Evolutionary conservation across 768 basidiomycete species (phyloP).

Genomic region (Gyrodon lividus): DNA sequence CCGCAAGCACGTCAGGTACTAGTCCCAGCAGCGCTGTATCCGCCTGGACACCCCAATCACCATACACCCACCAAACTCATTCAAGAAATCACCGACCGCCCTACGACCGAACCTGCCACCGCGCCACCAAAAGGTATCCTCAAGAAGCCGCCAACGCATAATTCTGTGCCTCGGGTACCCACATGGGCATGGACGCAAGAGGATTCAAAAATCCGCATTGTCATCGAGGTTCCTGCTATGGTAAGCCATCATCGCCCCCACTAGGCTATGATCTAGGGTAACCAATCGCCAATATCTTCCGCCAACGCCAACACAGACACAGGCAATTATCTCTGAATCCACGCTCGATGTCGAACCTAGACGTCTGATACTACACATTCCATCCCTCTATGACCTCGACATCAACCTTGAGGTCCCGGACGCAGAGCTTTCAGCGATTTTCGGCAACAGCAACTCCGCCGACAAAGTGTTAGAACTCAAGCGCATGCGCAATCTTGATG

Average conservation of each 20-base stretch:
- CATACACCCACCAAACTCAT: slow-evolving; percentile 14
- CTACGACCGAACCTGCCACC: slow-evolving; percentile 32
- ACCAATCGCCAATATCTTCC: neutral
- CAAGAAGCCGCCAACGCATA: slow-evolving; percentile 26
- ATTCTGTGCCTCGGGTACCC: slow-evolving; percentile 23
- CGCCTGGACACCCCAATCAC: slow-evolving; percentile 21
- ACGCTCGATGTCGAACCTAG: slow-evolving; percentile 67
- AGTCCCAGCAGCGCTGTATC: slow-evolving; percentile 48
- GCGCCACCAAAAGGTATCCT: slow-evolving; percentile 43
- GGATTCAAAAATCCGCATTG: slow-evolving; percentile 44
- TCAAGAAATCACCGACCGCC: slow-evolving; percentile 40
- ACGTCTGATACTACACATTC: slow-evolving; percentile 53
- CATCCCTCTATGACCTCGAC: slow-evolving; percentile 49
- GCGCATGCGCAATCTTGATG: slow-evolving; percentile 55
- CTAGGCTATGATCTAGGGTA: slow-evolving; percentile 4
- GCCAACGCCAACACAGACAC: slow-evolving; percentile 42
- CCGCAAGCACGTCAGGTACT: slow-evolving; percentile 54
- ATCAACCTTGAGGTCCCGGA: slow-evolving; percentile 58
- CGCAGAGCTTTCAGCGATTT: slow-evolving; percentile 43
- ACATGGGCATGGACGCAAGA: slow-evolving; percentile 56
- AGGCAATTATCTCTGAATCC: slow-evolving; percentile 41
- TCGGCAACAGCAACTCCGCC: slow-evolving; percentile 15
- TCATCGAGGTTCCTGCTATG: slow-evolving; percentile 52
- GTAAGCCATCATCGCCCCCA: slow-evolving; percentile 39
- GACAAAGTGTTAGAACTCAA: slow-evolving; percentile 49